Evolutionary conservation across 2,329 filamentous ascomycete genomes (phyloP), one percentile per base, ranked within the genome.

Genomic region (Arthrinium phaeospermum): DNA sequence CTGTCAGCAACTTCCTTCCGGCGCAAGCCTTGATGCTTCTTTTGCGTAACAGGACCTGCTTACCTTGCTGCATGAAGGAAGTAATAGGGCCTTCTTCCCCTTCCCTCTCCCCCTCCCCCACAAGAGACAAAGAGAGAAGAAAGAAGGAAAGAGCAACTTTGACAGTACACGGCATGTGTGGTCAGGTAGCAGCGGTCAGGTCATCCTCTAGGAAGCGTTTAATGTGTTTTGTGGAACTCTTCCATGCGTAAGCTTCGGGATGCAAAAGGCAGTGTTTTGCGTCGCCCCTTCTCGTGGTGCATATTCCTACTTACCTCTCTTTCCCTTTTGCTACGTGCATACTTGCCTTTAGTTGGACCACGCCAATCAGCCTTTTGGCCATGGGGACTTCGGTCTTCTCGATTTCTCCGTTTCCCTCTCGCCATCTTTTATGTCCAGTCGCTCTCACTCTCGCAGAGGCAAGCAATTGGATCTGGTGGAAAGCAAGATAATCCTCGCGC

Each of bases 211-310:
- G 34, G 22, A 64, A 24, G 10, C 8, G 30, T 41, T 64, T 61
- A 34, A 10, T 6, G 30, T 34, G 16, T 64, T 41, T 64, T 34
- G 57, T 64, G 57, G 41, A 64, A 64, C 57, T 41, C 34, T 64
- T 64, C 57, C 34, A 64, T 64, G 57, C 57, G 30, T 64, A 64
- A 64, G 57, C 57, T 64, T 64, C 34, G 57, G 57, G 57, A 64
- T 64, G 57, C 19, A n/a, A 64, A 64, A 41, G 57, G 57, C 19
- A 64, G 34, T 41, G 34, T 64, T n/a, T 41, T 24, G 57, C 57
- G 19, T 41, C 19, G 8, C 57, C 6, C 57, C 19, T 64, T 64
- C 57, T 64, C 57, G 57, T 64, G 57, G 34, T 64, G 57, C 57
- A 64, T 64, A 24, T 41, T 41, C 57, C 57, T 41, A 22, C 53